Conservation (phyloP, 805 yeast species). For the Yamadazyma philogaea region DNA sequence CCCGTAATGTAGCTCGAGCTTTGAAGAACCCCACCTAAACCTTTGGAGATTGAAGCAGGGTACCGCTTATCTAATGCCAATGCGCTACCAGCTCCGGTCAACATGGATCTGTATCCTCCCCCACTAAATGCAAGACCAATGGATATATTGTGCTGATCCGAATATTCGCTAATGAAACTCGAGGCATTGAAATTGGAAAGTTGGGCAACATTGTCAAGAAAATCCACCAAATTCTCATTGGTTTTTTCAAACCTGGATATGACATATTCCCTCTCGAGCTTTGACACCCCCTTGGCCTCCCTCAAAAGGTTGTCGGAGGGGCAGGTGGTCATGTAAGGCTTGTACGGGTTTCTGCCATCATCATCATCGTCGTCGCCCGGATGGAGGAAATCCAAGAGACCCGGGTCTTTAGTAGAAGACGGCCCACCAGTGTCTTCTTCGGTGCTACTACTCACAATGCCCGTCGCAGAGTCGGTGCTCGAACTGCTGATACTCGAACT, state of each 20-base stretch:
- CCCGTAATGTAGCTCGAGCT: constrained; percentile 38
- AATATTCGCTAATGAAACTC: constrained; percentile 21
- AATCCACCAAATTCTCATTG: constrained; percentile 25
- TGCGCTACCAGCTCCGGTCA: constrained; percentile 41
- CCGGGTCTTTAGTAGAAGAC: not conserved
- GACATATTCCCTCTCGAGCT: constrained; percentile 27
- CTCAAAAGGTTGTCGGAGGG: constrained; percentile 27
- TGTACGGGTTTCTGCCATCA: constrained; percentile 22
- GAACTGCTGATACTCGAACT: not conserved
- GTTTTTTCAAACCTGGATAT: constrained; percentile 25
- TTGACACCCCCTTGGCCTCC: constrained; percentile 24
- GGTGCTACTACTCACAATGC: not conserved
- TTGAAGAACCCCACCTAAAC: constrained; percentile 41
- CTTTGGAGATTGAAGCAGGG: constrained; percentile 22
- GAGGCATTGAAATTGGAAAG: constrained; percentile 32
- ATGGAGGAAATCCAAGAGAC: constrained; percentile 2
- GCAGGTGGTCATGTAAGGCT: constrained; percentile 29
- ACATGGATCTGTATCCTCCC: constrained; percentile 41
- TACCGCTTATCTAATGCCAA: constrained; percentile 39
- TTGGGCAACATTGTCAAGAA: constrained; percentile 27
- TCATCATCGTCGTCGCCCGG: constrained; percentile 4
- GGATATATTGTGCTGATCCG: constrained; percentile 23
- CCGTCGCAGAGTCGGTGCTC: not conserved
- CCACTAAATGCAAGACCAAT: constrained; percentile 24
- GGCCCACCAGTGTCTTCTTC: not conserved